A percentile compares a stretch with the other conserved stretches of the same genome.
Conservation (phyloP, 202 grass and related monocot species). For the Bolboschoenoplectus hybrid region DNA sequence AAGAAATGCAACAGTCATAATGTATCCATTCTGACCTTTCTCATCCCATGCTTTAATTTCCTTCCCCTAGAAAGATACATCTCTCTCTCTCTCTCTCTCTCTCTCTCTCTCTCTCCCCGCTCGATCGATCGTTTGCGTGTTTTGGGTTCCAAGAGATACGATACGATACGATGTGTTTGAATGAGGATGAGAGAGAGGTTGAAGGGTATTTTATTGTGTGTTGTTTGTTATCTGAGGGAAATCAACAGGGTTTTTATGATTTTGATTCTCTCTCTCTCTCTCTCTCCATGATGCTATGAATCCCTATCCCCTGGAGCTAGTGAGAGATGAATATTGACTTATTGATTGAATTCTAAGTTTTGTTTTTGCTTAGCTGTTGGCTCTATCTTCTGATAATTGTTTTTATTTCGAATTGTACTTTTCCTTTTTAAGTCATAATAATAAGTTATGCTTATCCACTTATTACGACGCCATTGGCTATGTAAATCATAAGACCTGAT, state of each 20-base stretch:
- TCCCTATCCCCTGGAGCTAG: background rate
- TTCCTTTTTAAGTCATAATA: too few species aligned
- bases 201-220: background rate
- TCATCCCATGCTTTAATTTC: background rate
- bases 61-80: slow-evolving; percentile 24
- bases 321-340: background rate
- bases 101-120: background rate
- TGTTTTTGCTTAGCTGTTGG: background rate
- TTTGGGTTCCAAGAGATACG: slow-evolving; percentile 38
- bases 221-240: slow-evolving; percentile 1
- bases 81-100: background rate
- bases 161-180: slow-evolving; percentile 3
- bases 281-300: background rate
- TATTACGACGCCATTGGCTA: too few species aligned
- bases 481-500: too few species aligned
- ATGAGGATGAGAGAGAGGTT: background rate
- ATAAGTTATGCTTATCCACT: too few species aligned
- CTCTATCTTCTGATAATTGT: background rate
- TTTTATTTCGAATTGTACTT: background rate
- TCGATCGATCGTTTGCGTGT: slow-evolving; percentile 43
- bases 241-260: slow-evolving; percentile 26
- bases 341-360: background rate
- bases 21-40: slow-evolving; percentile 25
- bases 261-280: background rate
- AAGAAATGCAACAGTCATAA: slow-evolving; percentile 41